Evolutionary conservation across 1,284 basidiomycete genomes (phyloP), one percentile per base, ranked within the genome.

Genomic region (Trichosporon faecale): DNA sequence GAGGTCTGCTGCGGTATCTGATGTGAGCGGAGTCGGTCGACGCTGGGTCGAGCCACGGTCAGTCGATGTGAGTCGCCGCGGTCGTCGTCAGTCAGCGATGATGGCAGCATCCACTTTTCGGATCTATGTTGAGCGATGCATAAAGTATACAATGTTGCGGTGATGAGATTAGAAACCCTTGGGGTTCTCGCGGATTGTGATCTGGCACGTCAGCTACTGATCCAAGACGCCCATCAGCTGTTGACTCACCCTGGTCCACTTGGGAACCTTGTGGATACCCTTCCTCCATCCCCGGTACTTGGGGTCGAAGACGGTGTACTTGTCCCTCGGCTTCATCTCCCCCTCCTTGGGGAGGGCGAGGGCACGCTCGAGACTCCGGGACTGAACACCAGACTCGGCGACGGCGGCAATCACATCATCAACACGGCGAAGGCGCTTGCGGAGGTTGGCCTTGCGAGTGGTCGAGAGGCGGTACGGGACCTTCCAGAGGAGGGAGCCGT

Each of bases 231-330:
- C 3, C 5, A 16, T 4, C 27, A 29, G 55, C 27, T 27, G 9
- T 31, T 16, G 11, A 86, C 91, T 73, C 77, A 95, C 94, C 82
- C 92, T 87, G 70, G 94, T 96, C 88, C 91, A 96, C 80, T 96
- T 95, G 23, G 94, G 94, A 33, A 97, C 92, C 82, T 97, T 97
- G 85, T 99, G 96, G 60, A 98, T 92, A 23, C 92, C 91, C 81
- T 99, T 99, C 65, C 96, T 86, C 84, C 95, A 99, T 49, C 68
- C 70, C 71, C 83, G 85, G 7, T 85, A 85, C 66, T 88, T 89
- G 23, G 88, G 86, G 67, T 88, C 90, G 84, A 95, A 99, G 21
- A 92, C 89, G 0, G 95, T 98, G 85, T 98, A 99, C 84, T 99
- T 99, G 86, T 99, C 95, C 70, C 74, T 82, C 3, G 85, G 70